Evolutionary conservation across 352 stramenopile genomes (phyloP).

Genomic region (Phytophthora cactorum): DNA sequence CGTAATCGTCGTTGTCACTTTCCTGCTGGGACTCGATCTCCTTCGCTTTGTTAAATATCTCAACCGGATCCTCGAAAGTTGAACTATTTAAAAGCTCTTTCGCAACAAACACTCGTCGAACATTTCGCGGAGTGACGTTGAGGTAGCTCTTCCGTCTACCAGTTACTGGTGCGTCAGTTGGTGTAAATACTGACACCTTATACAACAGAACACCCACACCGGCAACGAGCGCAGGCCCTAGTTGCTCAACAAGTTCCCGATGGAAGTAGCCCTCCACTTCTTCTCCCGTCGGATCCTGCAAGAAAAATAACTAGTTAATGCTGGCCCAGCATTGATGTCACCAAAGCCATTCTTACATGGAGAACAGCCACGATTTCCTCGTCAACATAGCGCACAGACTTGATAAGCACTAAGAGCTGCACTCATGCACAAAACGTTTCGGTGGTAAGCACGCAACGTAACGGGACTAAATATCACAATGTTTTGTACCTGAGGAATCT

Average conservation of each 20-base stretch:
- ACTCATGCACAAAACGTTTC: neutral
- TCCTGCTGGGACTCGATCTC: constrained; percentile 38
- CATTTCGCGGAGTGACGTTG: constrained; percentile 75
- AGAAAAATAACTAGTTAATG: neutral
- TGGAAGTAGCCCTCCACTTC: constrained; percentile 87
- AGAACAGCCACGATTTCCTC: constrained; percentile 83
- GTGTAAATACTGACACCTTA: constrained; percentile 74
- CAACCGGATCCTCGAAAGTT: constrained; percentile 42
- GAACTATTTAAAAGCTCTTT: constrained; percentile 30
- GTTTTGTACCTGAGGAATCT: constrained; percentile 53
- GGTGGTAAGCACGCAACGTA: neutral
- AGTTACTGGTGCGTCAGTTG: constrained; percentile 52
- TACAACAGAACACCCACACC: constrained; percentile 65
- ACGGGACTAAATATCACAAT: neutral
- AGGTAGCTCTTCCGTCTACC: constrained; percentile 65
- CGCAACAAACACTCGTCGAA: constrained; percentile 60
- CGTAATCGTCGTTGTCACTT: constrained; percentile 43
- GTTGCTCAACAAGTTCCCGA: constrained; percentile 74
- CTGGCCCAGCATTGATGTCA: neutral
- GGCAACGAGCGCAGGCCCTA: constrained; percentile 59
- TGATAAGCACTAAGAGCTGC: constrained; percentile 77
- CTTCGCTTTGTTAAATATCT: constrained; percentile 62
- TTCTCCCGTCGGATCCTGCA: constrained; percentile 78
- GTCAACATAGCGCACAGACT: constrained; percentile 83
- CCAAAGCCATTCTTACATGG: constrained; percentile 43